Base-by-base conservation (phyloP, 2,329 filamentous ascomycete genomes). In the Colletotrichum theobromicola region DNA sequence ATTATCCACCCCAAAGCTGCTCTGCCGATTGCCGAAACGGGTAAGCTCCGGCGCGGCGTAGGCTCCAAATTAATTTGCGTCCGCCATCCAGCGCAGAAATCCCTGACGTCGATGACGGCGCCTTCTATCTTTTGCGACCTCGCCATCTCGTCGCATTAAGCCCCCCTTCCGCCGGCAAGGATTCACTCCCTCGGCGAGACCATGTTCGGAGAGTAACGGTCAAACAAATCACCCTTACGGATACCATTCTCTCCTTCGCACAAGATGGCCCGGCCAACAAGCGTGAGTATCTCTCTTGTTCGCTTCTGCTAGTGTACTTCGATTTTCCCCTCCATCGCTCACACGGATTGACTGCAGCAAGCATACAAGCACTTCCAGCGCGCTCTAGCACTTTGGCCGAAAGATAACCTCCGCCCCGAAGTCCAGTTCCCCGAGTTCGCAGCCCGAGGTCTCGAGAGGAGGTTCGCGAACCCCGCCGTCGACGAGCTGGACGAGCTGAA, bases 341-440 rank as follows among this genome's bases (percentile, higher is more conserved):
- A 76, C 70, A 58, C 16, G 46, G 34, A 37, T 32, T 12, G 9
- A 16, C 50, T 21, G 37, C 76, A 90, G 88, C 81, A 84, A 79
- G 84, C 83, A 46, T 84, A 85, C 75, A 84, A 83, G 77, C 87
- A 88, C 77, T 85, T 89, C 83, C 84, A 87, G 58, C 86, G 87
- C 68, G 86, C 87, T 32, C 84, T 91, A 69, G 84, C 87, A 72
- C 87, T 87, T 76, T 94, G 92, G 92, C 92, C 92, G 60, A 89
- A 89, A 78, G 92, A 93, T 79, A 85, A 86, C 72, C 86, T 94
- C 58, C 90, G 92, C 1, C 92, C 92, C 9, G 88, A 92, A 72
- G 87, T 89, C 80, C 91, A 93, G 81, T 87, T 94, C 77, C 90
- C 90, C 79, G 87, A 90, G 77, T 86, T 90, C 37, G 83, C 93